Evolutionary conservation across 2,329 filamentous ascomycete genomes (phyloP).

Genomic region (Mariannaea elegans): DNA sequence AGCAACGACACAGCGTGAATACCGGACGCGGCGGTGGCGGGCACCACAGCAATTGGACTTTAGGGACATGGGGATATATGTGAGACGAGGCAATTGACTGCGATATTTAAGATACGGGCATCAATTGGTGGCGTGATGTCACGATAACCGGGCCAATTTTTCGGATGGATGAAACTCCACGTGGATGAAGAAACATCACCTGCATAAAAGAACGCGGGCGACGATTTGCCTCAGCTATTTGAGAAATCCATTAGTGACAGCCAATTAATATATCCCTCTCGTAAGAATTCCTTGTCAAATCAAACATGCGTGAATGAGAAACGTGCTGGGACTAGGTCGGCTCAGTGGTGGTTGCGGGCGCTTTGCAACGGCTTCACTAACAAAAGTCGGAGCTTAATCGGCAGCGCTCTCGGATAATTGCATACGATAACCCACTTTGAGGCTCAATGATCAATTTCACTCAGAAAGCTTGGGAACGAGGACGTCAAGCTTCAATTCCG

Average conservation of each 20-base stretch:
- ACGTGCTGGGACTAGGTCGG: constrained; percentile 13
- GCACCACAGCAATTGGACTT: constrained; percentile 64
- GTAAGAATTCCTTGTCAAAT: not conserved
- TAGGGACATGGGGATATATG: constrained; percentile 68
- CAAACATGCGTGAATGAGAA: not conserved
- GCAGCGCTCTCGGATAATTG: constrained; percentile 42
- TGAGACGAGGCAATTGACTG: constrained; percentile 35
- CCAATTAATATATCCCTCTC: constrained; percentile 27
- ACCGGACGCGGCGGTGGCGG: constrained; percentile 52
- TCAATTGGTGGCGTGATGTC: constrained; percentile 19
- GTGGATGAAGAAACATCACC: too few relatives aligned
- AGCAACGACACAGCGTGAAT: constrained; percentile 72
- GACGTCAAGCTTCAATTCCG: constrained; percentile 33
- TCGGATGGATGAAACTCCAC: constrained; percentile 6
- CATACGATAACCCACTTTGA: constrained; percentile 35
- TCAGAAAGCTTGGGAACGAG: constrained; percentile 21
- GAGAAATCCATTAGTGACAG: constrained; percentile 14
- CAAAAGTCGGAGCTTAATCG: constrained; percentile 21
- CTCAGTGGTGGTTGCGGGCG: constrained; percentile 16
- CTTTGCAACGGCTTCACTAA: constrained; percentile 26
- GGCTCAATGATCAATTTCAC: constrained; percentile 26
- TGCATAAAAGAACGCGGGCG: constrained; percentile 9
- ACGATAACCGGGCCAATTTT: constrained; percentile 15
- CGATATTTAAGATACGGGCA: not conserved
- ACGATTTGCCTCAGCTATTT: not conserved